A percentile compares a stretch with the other conserved stretches of the same genome.
These are phyloP conservation scores for Trichocladium antarcticum DNA, from an alignment of 495 filamentous ascomycete species.

Conservation along the genomic window DNA sequence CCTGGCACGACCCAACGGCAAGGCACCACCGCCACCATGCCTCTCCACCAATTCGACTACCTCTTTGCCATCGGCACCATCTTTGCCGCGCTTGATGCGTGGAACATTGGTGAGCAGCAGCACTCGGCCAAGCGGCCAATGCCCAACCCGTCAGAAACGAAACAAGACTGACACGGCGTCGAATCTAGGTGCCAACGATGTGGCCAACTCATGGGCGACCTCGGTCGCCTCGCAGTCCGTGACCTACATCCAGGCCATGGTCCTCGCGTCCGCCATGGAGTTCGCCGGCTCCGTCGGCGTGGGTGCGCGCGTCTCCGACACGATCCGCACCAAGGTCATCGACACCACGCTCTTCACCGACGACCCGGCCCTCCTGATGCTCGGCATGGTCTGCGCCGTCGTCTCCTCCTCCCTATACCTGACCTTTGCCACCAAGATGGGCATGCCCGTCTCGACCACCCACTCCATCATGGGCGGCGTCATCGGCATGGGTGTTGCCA, in stretches of 20 bases:
- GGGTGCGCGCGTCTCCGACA: slow-evolving; percentile 53
- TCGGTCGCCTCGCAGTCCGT: slow-evolving; percentile 58
- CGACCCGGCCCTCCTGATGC: slow-evolving; percentile 46
- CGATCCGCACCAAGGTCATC: slow-evolving; percentile 58
- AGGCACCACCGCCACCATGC: slow-evolving; percentile 13
- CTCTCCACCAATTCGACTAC: slow-evolving; percentile 51
- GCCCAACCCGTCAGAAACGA: too few relatives aligned
- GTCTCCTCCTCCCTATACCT: slow-evolving; percentile 49
- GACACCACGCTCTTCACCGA: slow-evolving; percentile 39
- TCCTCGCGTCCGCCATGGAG: slow-evolving; percentile 56
- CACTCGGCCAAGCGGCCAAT: not conserved
- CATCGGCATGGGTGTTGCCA: slow-evolving; percentile 52
- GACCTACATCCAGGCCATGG: slow-evolving; percentile 56
- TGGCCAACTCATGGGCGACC: slow-evolving; percentile 66
- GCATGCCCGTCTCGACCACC: slow-evolving; percentile 53
- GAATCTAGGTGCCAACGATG: slow-evolving; percentile 52
- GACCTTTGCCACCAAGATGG: slow-evolving; percentile 44
- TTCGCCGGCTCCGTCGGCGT: slow-evolving; percentile 53
- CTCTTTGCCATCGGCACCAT: slow-evolving; percentile 66
- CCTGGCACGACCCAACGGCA: slow-evolving; percentile 4
- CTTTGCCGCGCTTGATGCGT: slow-evolving; percentile 65
- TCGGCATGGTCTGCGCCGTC: slow-evolving; percentile 53
- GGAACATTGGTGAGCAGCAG: slow-evolving; percentile 45
- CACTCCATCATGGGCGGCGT: slow-evolving; percentile 54
- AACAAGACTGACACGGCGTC: not conserved